Evolutionary conservation across 2,329 filamentous ascomycete genomes (phyloP).

Genomic region (Trichoderma gracile): DNA sequence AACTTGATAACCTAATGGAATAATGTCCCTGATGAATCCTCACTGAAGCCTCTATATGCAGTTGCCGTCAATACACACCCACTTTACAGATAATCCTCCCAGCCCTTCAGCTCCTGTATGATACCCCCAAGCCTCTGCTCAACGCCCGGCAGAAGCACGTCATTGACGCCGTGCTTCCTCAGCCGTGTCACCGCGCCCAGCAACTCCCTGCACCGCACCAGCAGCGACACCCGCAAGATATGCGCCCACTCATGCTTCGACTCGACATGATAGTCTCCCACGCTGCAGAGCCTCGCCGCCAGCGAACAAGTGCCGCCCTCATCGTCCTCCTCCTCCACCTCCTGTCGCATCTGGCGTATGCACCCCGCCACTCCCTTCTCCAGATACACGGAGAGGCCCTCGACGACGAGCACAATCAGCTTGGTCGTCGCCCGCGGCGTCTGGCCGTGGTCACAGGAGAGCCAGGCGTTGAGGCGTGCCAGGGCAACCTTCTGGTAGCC

Average conservation of each 20-base stretch:
- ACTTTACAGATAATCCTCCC: conserved; percentile 16
- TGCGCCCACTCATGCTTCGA: conserved; percentile 17
- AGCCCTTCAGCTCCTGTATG: conserved; percentile 14
- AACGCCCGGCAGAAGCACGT: conserved; percentile 8
- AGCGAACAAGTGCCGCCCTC: not conserved
- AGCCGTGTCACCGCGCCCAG: conserved; percentile 4
- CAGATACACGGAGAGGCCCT: conserved; percentile 5
- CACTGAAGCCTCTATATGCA: not conserved
- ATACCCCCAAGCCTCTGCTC: conserved; percentile 1
- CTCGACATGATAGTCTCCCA: conserved; percentile 17
- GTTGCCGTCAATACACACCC: too few relatives aligned
- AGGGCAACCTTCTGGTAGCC: conserved; percentile 16
- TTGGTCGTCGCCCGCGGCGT: conserved; percentile 8
- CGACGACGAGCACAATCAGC: conserved; percentile 15
- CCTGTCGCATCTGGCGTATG: not conserved
- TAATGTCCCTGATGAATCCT: not conserved
- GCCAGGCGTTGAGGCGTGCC: conserved; percentile 1
- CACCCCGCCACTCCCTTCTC: conserved; percentile 7
- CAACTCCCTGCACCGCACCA: conserved; percentile 18
- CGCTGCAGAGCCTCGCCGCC: not conserved
- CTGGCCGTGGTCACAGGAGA: conserved; percentile 11
- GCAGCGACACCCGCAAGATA: conserved; percentile 2
- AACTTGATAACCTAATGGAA: not conserved
- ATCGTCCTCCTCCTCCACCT: not conserved
- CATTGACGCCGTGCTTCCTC: not conserved